Evolutionary conservation across 2,329 filamentous ascomycete species (phyloP).

Genomic region (Penicillium nordicum): DNA sequence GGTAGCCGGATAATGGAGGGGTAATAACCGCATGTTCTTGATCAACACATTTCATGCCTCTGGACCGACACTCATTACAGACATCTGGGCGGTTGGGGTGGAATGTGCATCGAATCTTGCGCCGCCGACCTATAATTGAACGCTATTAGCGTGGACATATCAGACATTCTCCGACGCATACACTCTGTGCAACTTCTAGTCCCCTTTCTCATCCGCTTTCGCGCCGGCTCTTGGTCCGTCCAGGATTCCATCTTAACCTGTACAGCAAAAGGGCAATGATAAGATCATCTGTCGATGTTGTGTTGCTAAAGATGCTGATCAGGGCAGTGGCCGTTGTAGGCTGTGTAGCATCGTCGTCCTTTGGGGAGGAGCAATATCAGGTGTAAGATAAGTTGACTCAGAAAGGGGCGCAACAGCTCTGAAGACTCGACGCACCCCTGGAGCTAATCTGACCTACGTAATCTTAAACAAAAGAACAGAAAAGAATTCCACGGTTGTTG

Average conservation of each 20-base stretch:
- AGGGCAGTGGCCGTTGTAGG: neutral
- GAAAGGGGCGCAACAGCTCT: neutral
- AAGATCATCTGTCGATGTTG: neutral
- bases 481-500: neutral
- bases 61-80: conserved; percentile 42
- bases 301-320: neutral
- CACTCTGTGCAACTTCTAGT: conserved; percentile 45
- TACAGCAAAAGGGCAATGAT: neutral
- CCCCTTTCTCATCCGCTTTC: conserved; percentile 45
- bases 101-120: conserved; percentile 45
- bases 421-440: neutral
- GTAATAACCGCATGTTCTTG: conserved; percentile 32
- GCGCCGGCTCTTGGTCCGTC: conserved; percentile 34
- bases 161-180: conserved; percentile 13
- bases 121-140: conserved; percentile 32
- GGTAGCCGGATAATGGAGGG: neutral
- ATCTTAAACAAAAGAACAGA: neutral
- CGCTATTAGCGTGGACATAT: neutral
- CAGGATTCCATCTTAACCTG: conserved; percentile 17
- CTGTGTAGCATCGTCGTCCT: neutral
- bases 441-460: neutral
- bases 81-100: conserved; percentile 29
- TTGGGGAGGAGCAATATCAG: neutral
- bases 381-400: neutral
- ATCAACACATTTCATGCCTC: conserved; percentile 39